phyloP scores from a whole-genome alignment of 192 early-diverging fungal genomes.

The Pecoramyces ruminantium region DNA sequence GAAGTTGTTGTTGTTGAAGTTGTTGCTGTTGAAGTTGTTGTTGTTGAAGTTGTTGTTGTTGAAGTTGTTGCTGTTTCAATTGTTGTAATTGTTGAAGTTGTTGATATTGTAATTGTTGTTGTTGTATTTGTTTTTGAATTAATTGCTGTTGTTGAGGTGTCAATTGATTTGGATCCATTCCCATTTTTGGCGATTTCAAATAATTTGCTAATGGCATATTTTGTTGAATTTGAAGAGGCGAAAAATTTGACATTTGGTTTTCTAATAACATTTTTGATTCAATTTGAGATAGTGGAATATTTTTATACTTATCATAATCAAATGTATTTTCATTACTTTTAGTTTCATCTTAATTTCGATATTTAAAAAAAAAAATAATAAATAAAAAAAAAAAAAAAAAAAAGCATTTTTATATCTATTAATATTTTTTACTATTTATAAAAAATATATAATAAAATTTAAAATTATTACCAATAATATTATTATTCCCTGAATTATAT shows the following conservation, averaged over 20 bases:
- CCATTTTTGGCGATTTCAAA: not conserved
- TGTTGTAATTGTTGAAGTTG: not conserved
- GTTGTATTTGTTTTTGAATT: not conserved
- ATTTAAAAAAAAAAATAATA: too few relatives aligned
- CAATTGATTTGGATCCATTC: not conserved
- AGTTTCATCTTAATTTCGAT: too few relatives aligned
- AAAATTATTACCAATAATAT: not conserved
- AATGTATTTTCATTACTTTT: not conserved
- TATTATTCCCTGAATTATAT: not conserved
- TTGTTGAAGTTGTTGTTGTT: conserved; percentile 3
- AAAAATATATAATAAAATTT: too few relatives aligned
- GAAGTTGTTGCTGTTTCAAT: not conserved
- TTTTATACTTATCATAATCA: not conserved
- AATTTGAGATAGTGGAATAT: not conserved
- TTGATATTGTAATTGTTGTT: not conserved
- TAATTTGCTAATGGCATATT: not conserved
- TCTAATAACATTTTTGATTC: not conserved
- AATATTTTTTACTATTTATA: too few relatives aligned
- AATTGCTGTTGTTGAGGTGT: not conserved
- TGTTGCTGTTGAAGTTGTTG: not conserved
- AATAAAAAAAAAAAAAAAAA: too few relatives aligned
- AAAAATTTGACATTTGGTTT: not conserved
- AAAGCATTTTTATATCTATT: too few relatives aligned
- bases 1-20: not conserved
- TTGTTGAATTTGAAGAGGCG: not conserved